Percentiles rank a stretch among this genome's conserved stretches.
phyloP scores from a whole-genome alignment of 2,329 filamentous ascomycete species.

The Colletotrichum orchidophilum region DNA sequence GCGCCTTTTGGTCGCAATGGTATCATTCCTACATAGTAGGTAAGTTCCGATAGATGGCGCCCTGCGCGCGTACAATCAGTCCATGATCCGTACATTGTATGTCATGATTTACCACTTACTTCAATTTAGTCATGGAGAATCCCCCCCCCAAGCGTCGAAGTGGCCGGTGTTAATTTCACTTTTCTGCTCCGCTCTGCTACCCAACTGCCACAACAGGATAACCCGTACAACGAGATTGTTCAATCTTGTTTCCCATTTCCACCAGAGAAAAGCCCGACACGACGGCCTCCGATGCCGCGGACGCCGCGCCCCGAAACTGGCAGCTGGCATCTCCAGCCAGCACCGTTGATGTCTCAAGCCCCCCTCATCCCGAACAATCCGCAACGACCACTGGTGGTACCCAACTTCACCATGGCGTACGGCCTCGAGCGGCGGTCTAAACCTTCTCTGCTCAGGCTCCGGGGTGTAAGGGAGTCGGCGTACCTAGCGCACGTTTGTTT shows the following conservation, averaged over 20 bases:
- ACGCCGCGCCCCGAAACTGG: background rate
- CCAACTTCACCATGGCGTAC: background rate
- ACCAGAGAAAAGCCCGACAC: background rate
- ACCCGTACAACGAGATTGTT: background rate
- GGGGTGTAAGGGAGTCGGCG: background rate
- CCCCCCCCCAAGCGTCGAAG: background rate
- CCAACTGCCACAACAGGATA: background rate
- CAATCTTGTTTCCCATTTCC: background rate
- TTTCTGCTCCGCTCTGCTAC: background rate
- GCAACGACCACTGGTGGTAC: background rate
- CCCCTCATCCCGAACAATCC: background rate
- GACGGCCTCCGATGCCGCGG: background rate
- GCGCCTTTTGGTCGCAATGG: constrained; percentile 1
- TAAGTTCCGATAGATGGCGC: background rate
- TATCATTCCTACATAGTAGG: background rate
- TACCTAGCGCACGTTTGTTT: background rate
- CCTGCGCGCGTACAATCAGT: background rate
- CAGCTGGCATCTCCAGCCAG: background rate
- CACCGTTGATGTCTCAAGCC: constrained; percentile 13
- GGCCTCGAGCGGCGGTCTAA: background rate
- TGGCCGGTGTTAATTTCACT: background rate
- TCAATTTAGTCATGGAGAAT: background rate
- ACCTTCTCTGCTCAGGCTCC: background rate
- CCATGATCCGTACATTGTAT: background rate
- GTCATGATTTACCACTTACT: background rate